Percentiles rank a stretch among this genome's conserved stretches.
Conservation (phyloP, 176 grass and related monocot species). For the Triticum monococcum region DNA sequence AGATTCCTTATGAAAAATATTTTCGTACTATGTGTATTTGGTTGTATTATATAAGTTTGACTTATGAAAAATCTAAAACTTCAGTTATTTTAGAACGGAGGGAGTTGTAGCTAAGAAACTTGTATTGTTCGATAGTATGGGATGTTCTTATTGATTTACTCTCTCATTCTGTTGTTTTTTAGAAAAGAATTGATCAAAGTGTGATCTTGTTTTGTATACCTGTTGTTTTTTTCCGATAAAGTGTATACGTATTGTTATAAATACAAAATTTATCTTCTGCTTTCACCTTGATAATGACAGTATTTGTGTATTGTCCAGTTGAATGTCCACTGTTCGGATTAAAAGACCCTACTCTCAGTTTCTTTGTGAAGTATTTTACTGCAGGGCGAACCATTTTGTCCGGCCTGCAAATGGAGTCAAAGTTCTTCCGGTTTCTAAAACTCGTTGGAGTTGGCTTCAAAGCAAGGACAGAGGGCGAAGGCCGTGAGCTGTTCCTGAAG, state of each 20-base stretch:
- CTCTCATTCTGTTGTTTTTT: neutral
- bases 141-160: neutral
- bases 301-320: neutral
- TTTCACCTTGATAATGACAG: neutral
- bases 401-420: conserved; percentile 8
- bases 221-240: neutral
- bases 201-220: neutral
- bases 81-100: too few species aligned
- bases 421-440: conserved; percentile 18
- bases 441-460: conserved; percentile 15
- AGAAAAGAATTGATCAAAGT: neutral
- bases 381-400: neutral
- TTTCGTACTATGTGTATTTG: too few species aligned
- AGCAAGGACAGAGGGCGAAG: conserved; percentile 32
- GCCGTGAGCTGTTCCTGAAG: conserved; percentile 71
- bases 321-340: neutral
- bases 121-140: neutral
- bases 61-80: too few species aligned
- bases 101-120: neutral
- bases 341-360: neutral
- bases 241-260: neutral
- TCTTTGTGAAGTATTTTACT: neutral
- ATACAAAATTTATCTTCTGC: neutral
- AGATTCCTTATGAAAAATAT: too few species aligned
- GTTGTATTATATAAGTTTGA: too few species aligned